phyloP scores from a whole-genome alignment of 2,329 filamentous ascomycete genomes.

The Sporothrix sp. region DNA sequence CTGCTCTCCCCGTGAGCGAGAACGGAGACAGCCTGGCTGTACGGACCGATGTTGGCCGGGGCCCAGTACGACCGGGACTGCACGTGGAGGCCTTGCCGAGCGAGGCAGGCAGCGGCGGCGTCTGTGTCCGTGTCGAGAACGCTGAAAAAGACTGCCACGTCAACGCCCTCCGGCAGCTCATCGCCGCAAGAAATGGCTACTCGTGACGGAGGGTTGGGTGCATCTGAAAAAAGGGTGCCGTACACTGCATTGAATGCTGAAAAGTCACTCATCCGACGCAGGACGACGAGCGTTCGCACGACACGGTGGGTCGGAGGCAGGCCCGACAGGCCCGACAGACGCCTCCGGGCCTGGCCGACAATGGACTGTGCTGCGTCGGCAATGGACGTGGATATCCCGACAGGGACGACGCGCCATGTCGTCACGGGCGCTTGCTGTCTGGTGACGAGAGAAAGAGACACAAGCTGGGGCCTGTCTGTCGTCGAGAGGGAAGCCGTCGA shows the following conservation, averaged over 20 bases:
- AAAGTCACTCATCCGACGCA: slow-evolving; percentile 76
- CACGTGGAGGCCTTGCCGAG: slow-evolving; percentile 69
- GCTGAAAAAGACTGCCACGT: slow-evolving; percentile 45
- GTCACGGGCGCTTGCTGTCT: neutral
- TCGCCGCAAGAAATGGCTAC: slow-evolving; percentile 73
- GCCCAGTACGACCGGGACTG: slow-evolving; percentile 96
- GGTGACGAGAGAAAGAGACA: neutral
- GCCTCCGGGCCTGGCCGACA: slow-evolving; percentile 34
- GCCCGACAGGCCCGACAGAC: slow-evolving; percentile 25
- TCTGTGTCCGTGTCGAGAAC: slow-evolving; percentile 16
- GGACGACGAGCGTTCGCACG: slow-evolving; percentile 53
- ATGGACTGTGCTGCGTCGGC: slow-evolving; percentile 39
- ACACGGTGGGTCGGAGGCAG: slow-evolving; percentile 33
- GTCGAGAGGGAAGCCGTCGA: neutral
- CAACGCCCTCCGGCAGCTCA: slow-evolving; percentile 47
- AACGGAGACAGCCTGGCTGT: slow-evolving; percentile 74
- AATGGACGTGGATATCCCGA: slow-evolving; percentile 24
- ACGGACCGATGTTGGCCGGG: slow-evolving; percentile 92
- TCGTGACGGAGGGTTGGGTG: slow-evolving; percentile 74
- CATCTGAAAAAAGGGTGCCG: slow-evolving; percentile 54
- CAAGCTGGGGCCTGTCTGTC: neutral
- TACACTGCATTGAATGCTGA: slow-evolving; percentile 65
- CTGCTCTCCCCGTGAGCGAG: slow-evolving; percentile 14
- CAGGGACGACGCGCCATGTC: slow-evolving; percentile 25
- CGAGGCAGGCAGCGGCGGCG: slow-evolving; percentile 19